phyloP scores from a whole-genome alignment of 139 green algal genomes.

The Picocystis salinarum region DNA sequence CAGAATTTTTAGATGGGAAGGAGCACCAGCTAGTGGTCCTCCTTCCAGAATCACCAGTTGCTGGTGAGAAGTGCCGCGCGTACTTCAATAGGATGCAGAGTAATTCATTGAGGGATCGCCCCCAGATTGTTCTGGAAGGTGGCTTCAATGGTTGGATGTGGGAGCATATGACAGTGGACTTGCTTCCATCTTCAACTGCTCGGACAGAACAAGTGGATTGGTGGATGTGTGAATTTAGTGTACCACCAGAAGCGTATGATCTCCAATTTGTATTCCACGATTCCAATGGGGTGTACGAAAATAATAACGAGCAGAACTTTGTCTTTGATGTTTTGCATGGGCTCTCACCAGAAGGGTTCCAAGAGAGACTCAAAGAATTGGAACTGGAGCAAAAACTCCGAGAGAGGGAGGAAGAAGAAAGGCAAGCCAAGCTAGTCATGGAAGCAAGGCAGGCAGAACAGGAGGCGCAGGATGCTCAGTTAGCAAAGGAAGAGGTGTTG shows the following conservation, averaged over 20 bases:
- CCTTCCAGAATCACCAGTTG: slow-evolving; percentile 38
- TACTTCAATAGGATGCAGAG: slow-evolving; percentile 48
- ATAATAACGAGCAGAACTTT: slow-evolving; percentile 16
- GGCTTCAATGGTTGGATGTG: slow-evolving; percentile 58
- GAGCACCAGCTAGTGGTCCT: no score
- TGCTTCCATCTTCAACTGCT: no score
- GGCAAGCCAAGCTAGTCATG: no score
- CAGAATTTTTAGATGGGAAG: no score
- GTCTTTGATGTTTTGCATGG: neutral
- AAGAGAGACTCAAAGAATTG: no score
- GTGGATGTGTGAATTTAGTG: slow-evolving; percentile 1
- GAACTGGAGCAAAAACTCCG: no score
- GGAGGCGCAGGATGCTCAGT: no score
- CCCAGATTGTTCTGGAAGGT: slow-evolving; percentile 24
- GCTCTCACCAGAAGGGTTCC: no score
- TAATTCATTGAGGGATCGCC: slow-evolving; percentile 26
- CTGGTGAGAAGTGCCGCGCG: slow-evolving; percentile 26
- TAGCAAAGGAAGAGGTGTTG: no score
- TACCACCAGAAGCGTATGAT: slow-evolving; percentile 45
- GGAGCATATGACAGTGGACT: slow-evolving; percentile 19
- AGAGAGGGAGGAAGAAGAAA: no score
- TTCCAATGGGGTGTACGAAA: slow-evolving; percentile 28
- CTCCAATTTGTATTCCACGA: slow-evolving; percentile 63
- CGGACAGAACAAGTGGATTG: no score
- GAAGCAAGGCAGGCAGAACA: no score